Conservation (phyloP, 1,139 yeast genomes). For the Debaryomyces coudertii region DNA sequence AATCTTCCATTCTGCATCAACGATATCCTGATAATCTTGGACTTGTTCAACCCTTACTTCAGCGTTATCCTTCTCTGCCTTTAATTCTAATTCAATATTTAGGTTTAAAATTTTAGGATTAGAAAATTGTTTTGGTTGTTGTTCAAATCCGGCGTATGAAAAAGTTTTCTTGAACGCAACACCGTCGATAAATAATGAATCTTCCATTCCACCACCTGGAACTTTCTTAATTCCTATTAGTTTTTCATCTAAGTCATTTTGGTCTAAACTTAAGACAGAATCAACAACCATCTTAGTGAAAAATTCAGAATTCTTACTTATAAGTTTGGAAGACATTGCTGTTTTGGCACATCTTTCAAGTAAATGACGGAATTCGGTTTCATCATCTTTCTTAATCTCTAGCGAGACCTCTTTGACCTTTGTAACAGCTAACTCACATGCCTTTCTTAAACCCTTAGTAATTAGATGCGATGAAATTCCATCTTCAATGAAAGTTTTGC, state of each 20-base stretch:
- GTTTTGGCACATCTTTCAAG: conserved; percentile 94
- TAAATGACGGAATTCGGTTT: conserved; percentile 66
- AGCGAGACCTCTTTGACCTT: conserved; percentile 77
- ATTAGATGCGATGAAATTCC: conserved; percentile 91
- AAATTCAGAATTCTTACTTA: conserved; percentile 81
- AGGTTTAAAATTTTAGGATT: conserved; percentile 83
- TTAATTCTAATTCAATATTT: conserved; percentile 92
- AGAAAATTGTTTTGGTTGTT: conserved; percentile 85
- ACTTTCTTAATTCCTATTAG: conserved; percentile 94
- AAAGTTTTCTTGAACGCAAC: conserved; percentile 97
- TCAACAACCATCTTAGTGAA: conserved; percentile 97
- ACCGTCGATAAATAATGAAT: conserved; percentile 84
- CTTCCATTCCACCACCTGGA: conserved; percentile 97
- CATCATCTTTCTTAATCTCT: conserved; percentile 54
- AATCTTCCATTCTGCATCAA: conserved; percentile 98
- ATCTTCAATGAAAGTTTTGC: conserved; percentile 89
- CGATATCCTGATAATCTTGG: conserved; percentile 91
- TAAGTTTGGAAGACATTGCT: conserved; percentile 95
- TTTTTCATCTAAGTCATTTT: conserved; percentile 80
- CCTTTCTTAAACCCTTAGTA: conserved; percentile 84
- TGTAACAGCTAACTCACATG: conserved; percentile 74
- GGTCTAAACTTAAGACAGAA: conserved; percentile 87
- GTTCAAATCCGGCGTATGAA: conserved; percentile 97
- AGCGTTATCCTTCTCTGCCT: conserved; percentile 99
- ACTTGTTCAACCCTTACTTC: conserved; percentile 96